Conservation (phyloP, 495 filamentous ascomycete genomes). For the Talaromyces wortmannii region DNA sequence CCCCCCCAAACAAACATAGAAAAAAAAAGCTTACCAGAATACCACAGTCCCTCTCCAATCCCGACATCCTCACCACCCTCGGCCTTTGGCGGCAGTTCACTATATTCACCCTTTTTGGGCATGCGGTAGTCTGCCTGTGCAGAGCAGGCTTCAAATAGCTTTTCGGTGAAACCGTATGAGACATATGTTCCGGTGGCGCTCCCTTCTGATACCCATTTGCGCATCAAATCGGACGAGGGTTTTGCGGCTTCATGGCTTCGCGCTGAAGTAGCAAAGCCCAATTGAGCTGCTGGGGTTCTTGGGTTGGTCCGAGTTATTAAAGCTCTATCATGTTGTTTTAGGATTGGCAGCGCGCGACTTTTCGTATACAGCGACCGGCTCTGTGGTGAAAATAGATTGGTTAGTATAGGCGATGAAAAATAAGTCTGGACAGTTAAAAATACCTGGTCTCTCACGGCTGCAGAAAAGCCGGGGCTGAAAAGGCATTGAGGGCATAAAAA, state of each 20-base stretch:
- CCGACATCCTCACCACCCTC: constrained; percentile 73
- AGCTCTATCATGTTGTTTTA: background rate
- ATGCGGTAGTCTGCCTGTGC: constrained; percentile 70
- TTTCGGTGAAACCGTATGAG: constrained; percentile 70
- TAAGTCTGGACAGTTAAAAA: background rate
- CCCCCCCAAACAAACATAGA: too few relatives aligned
- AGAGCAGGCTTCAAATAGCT: constrained; percentile 71
- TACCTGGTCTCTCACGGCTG: constrained; percentile 4
- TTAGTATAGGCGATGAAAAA: background rate
- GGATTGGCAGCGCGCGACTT: background rate
- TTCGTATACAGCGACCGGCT: background rate
- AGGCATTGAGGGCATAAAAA: constrained; percentile 2
- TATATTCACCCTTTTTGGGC: constrained; percentile 31
- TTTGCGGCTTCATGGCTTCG: too few relatives aligned
- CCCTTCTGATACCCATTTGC: constrained; percentile 19
- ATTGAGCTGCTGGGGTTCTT: background rate
- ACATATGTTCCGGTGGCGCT: constrained; percentile 60
- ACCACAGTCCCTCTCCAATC: constrained; percentile 72
- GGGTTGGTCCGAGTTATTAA: background rate
- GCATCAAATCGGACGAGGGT: background rate
- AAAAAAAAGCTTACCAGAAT: constrained; percentile 51
- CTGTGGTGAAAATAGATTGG: background rate
- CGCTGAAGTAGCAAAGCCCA: background rate
- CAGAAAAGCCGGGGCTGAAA: background rate
- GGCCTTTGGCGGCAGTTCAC: constrained; percentile 51